Conservation (phyloP, 2,329 filamentous ascomycete genomes). For the Rhynchosporium agropyri region DNA sequence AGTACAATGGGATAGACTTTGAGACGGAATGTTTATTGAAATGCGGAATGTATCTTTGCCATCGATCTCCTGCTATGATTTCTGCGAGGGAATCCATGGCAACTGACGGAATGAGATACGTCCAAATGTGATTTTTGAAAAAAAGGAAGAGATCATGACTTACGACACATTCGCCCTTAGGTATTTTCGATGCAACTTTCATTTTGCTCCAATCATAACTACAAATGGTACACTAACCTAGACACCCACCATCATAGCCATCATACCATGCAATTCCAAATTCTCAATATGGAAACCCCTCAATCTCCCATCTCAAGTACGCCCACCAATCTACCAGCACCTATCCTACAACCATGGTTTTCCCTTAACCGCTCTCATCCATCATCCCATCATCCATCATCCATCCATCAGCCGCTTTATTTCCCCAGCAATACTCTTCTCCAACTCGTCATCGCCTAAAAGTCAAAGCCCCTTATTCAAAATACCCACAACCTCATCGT, state of each 20-base stretch:
- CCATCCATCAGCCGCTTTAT: conserved; percentile 9
- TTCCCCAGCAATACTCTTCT: background rate
- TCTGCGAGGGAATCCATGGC: no score
- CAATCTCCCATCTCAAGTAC: background rate
- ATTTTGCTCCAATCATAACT: no score
- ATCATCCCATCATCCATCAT: background rate
- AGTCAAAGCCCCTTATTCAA: conserved; percentile 44
- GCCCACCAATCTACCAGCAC: background rate
- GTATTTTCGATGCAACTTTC: no score
- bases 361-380: background rate
- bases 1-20: conserved; percentile 9
- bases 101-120: no score
- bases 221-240: no score
- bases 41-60: no score
- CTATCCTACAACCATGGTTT: conserved; percentile 9
- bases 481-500: conserved; percentile 63
- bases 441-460: background rate
- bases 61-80: no score
- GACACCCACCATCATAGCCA: no score
- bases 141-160: no score
- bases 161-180: no score
- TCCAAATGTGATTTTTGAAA: no score
- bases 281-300: background rate
- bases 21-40: no score
- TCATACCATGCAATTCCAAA: background rate